These are phyloP conservation scores for Elongisporangium prolatum DNA, from an alignment of 352 stramenopile genomes.

Conservation along the genomic window DNA sequence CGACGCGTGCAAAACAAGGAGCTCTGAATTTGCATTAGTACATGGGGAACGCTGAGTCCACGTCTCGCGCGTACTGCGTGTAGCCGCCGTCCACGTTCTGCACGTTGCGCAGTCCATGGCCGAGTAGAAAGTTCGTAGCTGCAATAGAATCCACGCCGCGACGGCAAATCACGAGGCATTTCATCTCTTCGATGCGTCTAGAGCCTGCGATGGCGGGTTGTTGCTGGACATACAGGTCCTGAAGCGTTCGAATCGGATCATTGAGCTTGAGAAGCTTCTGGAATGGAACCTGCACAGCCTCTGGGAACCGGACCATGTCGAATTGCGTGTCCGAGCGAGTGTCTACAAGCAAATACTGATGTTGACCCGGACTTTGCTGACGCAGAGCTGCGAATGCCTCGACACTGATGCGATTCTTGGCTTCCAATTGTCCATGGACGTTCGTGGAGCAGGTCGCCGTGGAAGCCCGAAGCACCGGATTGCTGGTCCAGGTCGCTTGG, in stretches of 20 bases:
- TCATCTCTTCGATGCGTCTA: background rate
- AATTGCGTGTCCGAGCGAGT: slow-evolving; percentile 54
- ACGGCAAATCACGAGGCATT: slow-evolving; percentile 63
- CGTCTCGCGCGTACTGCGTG: slow-evolving; percentile 43
- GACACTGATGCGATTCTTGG: slow-evolving; percentile 26
- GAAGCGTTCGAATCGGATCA: slow-evolving; percentile 12
- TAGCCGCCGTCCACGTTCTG: slow-evolving; percentile 74
- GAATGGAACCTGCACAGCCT: slow-evolving; percentile 65
- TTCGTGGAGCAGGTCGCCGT: background rate
- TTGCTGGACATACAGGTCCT: slow-evolving; percentile 3
- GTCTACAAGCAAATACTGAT: slow-evolving; percentile 53
- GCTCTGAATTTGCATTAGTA: slow-evolving; percentile 38
- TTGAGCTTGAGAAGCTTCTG: slow-evolving; percentile 28
- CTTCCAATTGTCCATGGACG: slow-evolving; percentile 12
- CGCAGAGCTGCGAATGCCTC: slow-evolving; percentile 34
- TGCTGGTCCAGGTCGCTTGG: background rate
- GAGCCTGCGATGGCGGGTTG: background rate
- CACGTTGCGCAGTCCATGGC: slow-evolving; percentile 30
- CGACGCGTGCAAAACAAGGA: slow-evolving; percentile 2
- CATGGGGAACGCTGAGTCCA: slow-evolving; percentile 63
- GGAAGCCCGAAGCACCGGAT: background rate
- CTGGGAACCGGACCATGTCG: slow-evolving; percentile 70
- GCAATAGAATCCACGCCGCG: slow-evolving; percentile 68
- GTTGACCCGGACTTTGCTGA: slow-evolving; percentile 1
- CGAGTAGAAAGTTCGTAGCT: slow-evolving; percentile 53